Evolutionary conservation across 176 grass and related monocot species (phyloP), one percentile per base, ranked within the genome.

Genomic region (Hordeum marinum): DNA sequence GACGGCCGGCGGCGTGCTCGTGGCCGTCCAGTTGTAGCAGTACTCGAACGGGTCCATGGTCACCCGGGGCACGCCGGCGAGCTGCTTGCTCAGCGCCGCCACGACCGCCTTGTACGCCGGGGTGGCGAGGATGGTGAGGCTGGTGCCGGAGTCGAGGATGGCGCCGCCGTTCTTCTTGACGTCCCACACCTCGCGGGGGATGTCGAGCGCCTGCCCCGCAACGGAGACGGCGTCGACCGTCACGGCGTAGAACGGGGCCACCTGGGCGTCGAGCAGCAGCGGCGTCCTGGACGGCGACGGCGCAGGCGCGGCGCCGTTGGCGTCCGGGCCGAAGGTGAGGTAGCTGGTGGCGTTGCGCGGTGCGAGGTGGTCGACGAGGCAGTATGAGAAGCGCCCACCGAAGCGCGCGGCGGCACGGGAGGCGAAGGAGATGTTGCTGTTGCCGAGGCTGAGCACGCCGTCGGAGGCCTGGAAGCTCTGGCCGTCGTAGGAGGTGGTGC

Each of bases 301-400:
- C 3, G 41, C 7, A 9, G 2, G 41, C 0, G 48, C 15, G 62
- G 57, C 31, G 63, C 32, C 9, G 34, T 11, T 12, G 40, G 68
- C 17, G 57, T 50, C 13, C 8, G 69, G 75, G 31, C 94, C 93
- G 76, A 96, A 94, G 75, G 91, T 92, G 88, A 96, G 91, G 75
- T 89, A 91, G 85, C 91, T 92, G 62, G 96, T 92, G 85, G 90
- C 83, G 80, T 94, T 96, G 86, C 91, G 91, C 54, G 93, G 93
- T 34, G 90, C 86, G 32, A 99, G 91, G 88, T 99, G 96, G 82
- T 99, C 96, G 17, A 99, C 96, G n/a, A 99, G 92, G 90, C 94
- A 99, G 85, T 99, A 96, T 68, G 96, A 96, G 93, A 99, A 99
- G 54, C 87, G 84, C 27, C 91, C 91, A 0, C 94, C 93, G 82